Evolutionary conservation across 2,329 filamentous ascomycete genomes (phyloP).

Genomic region (Claviceps sp.): DNA sequence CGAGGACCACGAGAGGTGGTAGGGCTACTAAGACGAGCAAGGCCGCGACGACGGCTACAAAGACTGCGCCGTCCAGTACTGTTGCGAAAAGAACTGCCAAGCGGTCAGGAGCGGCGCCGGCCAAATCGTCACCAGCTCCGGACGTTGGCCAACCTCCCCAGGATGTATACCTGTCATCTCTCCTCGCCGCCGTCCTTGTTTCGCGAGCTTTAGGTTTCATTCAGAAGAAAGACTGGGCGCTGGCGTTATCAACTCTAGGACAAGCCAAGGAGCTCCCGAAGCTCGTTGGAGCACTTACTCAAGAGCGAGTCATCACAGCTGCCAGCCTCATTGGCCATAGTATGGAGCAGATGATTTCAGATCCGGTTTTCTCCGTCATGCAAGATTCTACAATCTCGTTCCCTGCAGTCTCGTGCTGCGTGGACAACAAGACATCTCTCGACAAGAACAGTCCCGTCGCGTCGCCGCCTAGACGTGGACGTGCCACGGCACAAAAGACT

Average conservation of each 20-base stretch:
- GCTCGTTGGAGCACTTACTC: slow-evolving; percentile 23
- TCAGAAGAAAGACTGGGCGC: slow-evolving; percentile 39
- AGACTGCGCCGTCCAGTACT: slow-evolving; percentile 8
- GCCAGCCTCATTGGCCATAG: slow-evolving; percentile 56
- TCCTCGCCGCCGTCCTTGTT: slow-evolving; percentile 22
- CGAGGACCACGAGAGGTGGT: slow-evolving; percentile 1
- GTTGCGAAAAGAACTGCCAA: slow-evolving; percentile 9
- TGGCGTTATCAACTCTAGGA: slow-evolving; percentile 42
- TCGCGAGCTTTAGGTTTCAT: slow-evolving; percentile 31
- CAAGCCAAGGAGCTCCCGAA: slow-evolving; percentile 32
- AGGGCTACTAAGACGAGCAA: slow-evolving; percentile 4
- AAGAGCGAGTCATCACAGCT: slow-evolving; percentile 50
- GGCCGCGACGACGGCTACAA: slow-evolving; percentile 9
- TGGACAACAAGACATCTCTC: slow-evolving; percentile 28
- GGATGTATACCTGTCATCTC: slow-evolving; percentile 23
- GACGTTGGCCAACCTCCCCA: slow-evolving; percentile 13
- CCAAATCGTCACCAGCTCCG: slow-evolving; percentile 8
- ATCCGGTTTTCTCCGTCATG: slow-evolving; percentile 78
- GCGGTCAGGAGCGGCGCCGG: slow-evolving; percentile 7
- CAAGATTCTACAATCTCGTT: slow-evolving; percentile 88
- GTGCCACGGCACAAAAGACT: slow-evolving; percentile 13
- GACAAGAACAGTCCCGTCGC: slow-evolving; percentile 24
- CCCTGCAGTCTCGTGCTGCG: slow-evolving; percentile 46
- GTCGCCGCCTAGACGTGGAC: slow-evolving; percentile 21
- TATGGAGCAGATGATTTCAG: slow-evolving; percentile 57